A percentile compares a stretch with the other conserved stretches of the same genome.
phyloP scores from a whole-genome alignment of 371 early-diverging fungal species.

The Lichtheimia ornata region DNA sequence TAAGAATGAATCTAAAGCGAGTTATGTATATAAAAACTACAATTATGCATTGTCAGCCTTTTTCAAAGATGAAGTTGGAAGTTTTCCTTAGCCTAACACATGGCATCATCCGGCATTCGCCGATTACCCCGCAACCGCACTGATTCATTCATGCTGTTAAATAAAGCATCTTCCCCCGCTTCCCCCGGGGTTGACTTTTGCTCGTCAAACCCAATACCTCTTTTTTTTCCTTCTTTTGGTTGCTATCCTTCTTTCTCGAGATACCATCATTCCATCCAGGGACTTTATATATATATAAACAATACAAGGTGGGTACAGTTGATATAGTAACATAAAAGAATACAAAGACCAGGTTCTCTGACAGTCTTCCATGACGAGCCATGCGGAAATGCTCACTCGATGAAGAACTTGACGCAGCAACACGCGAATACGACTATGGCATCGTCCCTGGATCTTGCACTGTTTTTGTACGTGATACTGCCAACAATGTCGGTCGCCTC shows the following conservation, averaged over 20 bases:
- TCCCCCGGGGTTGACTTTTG: too few relatives aligned
- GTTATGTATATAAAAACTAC: too few relatives aligned
- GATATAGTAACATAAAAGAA: not conserved
- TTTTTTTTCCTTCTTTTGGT: not conserved
- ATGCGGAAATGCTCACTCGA: constrained; percentile 19
- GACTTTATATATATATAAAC: too few relatives aligned
- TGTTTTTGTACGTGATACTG: constrained; percentile 40
- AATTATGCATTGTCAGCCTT: too few relatives aligned
- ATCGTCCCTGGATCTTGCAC: constrained; percentile 52
- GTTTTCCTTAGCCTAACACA: too few relatives aligned
- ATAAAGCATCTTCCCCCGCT: too few relatives aligned
- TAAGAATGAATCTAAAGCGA: too few relatives aligned
- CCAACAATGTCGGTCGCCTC: constrained; percentile 30
- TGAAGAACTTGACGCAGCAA: constrained; percentile 30
- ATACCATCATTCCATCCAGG: constrained; percentile 1
- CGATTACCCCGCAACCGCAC: too few relatives aligned
- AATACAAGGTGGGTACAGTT: too few relatives aligned
- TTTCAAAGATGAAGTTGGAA: too few relatives aligned
- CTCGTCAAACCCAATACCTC: not conserved
- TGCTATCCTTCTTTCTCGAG: not conserved
- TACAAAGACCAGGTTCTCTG: constrained; percentile 1
- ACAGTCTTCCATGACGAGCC: not conserved
- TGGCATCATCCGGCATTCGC: too few relatives aligned
- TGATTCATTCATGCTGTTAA: too few relatives aligned
- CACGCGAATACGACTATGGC: constrained; percentile 37